Conservation (phyloP, 257 asterid species). For the Lycium ferocissimum region DNA sequence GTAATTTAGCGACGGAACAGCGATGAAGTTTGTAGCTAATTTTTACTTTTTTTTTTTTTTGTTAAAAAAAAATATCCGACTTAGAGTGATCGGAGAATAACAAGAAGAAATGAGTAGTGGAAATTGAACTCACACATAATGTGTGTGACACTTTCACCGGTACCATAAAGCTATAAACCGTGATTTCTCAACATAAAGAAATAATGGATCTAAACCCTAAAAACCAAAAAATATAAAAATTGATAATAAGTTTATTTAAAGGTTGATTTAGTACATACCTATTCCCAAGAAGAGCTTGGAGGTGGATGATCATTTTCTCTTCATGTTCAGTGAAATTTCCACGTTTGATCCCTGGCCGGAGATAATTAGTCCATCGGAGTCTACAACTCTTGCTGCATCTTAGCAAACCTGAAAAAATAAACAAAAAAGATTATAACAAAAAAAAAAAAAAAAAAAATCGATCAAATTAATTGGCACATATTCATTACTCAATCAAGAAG, state of each 20-base stretch:
- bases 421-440: too few species aligned
- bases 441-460: neutral
- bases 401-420: slow-evolving; percentile 61
- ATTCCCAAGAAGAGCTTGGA: slow-evolving; percentile 93
- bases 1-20: too few species aligned
- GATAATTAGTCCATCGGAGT: slow-evolving; percentile 93
- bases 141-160: too few species aligned
- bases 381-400: slow-evolving; percentile 97
- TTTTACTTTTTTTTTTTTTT: too few species aligned
- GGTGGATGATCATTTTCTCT: slow-evolving; percentile 85
- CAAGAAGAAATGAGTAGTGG: too few species aligned
- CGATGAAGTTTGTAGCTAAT: too few species aligned
- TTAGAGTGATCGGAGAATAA: too few species aligned
- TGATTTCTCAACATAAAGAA: neutral
- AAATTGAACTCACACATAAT: too few species aligned
- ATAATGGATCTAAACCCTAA: neutral
- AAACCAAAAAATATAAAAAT: neutral
- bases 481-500: slow-evolving; percentile 34
- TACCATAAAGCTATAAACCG: too few species aligned
- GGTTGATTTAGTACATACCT: slow-evolving; percentile 46
- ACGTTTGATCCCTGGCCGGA: slow-evolving; percentile 90
- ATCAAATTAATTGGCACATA: neutral
- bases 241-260: neutral
- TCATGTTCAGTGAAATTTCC: slow-evolving; percentile 79
- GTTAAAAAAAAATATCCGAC: too few species aligned